Evolutionary conservation across 2,329 filamentous ascomycete species (phyloP), one percentile per base, ranked within the genome.

Genomic region (Calonectria pteridis): DNA sequence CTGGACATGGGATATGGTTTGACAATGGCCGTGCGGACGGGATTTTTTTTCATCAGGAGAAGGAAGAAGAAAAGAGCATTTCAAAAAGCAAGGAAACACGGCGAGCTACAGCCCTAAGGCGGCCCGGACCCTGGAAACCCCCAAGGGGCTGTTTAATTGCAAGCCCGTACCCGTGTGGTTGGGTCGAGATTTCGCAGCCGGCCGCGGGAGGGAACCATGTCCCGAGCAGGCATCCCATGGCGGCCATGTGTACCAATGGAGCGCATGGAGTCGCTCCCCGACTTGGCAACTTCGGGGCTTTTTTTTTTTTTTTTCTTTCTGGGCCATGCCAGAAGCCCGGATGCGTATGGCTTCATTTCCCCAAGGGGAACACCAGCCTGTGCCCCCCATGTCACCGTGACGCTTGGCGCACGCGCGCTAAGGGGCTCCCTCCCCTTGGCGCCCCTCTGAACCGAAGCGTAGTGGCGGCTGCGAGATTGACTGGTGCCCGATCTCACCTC

Each of bases 401-500:
- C 51, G 40, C 72, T 73, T 74, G 59, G 72, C 73, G 62, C 51
- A 37, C 35, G 29, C 65, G 46, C 69, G 69, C 65, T 74, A 72
- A 69, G 28, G 33, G 46, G 31, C n/a, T 29, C 58, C 7, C 43
- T 49, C 29, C 29, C 23, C 55, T 62, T 40, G 55, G 55, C 55
- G 43, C 33, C 65, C 59, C 46, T 43, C 18, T 46, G 43, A 13
- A 29, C 49, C 50, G 9, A 18, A 40, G 67, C 28, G 23, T 16
- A 50, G 26, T 67, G 64, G 64, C 40, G 43, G 51, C 75, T 72
- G 75, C 71, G 59, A 76, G 76, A 74, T 78, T 77, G 71, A 76
- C 75, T 80, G 76, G 69, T 77, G 78, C 78, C 78, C 78, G 78
- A 80, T 80, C 78, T 80, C 58, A 68, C 75, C 49, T 62, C 37